phyloP scores from a whole-genome alignment of 495 filamentous ascomycete genomes.

The Peziza echinospora region DNA sequence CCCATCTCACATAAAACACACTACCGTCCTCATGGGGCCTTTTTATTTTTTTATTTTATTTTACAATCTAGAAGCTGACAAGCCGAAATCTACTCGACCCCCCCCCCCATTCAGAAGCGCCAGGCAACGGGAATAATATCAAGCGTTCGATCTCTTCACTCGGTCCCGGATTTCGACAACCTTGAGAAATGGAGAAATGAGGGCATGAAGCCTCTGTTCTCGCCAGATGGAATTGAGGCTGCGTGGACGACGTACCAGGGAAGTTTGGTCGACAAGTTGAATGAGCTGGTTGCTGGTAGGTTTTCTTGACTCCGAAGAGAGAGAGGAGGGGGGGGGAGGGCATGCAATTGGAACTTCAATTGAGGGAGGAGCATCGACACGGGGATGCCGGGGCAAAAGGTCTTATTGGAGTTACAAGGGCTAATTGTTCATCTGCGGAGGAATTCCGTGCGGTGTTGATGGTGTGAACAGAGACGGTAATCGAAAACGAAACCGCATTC shows the following conservation, averaged over 20 bases:
- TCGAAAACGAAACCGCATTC: conserved; percentile 34
- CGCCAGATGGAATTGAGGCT: conserved; percentile 40
- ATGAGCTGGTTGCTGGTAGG: conserved; percentile 49
- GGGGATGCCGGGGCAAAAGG: background rate
- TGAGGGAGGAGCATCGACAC: background rate
- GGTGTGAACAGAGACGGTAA: conserved; percentile 38
- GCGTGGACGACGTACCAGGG: conserved; percentile 70
- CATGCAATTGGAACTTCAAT: no score
- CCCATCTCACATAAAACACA: no score
- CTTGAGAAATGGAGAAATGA: background rate
- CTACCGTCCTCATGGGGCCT: no score
- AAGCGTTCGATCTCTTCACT: no score
- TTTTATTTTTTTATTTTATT: no score
- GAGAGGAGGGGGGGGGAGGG: background rate
- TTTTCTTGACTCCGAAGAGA: conserved; percentile 1
- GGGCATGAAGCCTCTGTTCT: conserved; percentile 28
- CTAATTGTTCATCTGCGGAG: conserved; percentile 1
- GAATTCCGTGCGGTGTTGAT: background rate
- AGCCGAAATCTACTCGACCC: no score
- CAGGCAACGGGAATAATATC: no score
- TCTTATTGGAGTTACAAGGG: background rate
- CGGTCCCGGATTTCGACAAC: background rate
- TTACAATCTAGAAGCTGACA: no score
- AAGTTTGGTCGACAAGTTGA: conserved; percentile 50
- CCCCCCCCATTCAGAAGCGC: no score